Evolutionary conservation across 768 basidiomycete genomes (phyloP), one percentile per base, ranked within the genome.

Genomic region (Psilocybe cubensis): DNA sequence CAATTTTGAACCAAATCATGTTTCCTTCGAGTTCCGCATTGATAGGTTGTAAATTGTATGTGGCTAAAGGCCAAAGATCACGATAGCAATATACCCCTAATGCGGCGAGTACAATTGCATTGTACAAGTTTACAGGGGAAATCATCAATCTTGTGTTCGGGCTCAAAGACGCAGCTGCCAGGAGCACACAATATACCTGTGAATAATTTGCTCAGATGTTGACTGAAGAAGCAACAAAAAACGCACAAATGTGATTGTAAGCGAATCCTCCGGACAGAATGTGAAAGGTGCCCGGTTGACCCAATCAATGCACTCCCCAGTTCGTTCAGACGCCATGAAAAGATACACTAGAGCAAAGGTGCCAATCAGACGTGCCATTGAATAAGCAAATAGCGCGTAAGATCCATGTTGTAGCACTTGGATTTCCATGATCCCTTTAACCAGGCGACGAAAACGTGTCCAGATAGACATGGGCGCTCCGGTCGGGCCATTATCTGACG

Each of bases 31-130:
- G n/a, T 0, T 57, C 63, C 1, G 59, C 66, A 61, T 88, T 86
- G 11, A 68, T 58, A 0, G 86, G 82, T 6, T 38, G 23, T 10
- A 75, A 64, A 7, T 71, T 71, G 63, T 70, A 81, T 27, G 81
- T 86, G 25, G 76, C 72, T 4, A 88, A 65, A 4, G 87, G 86
- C 70, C 76, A 84, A 4, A 89, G 51, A 58, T 83, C 78, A 28
- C 85, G 77, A 63, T 83, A 82, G n/a, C 68, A 62, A 63, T 81
- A 88, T 2, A 86, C 74, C 3, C 54, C 61, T 73, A 61, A 71
- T 62, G 61, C 72, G 54, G 53, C 76, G 40, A 75, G 48, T 1
- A 74, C 58, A 5, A 73, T n/a, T 10, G 60, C 11, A 40, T 49
- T 68, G 33, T 70, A 47, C 49, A 74, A 71, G 28, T 53, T 48